Evolutionary conservation across 1,284 basidiomycete species (phyloP).

Genomic region (Puccinia polysora): DNA sequence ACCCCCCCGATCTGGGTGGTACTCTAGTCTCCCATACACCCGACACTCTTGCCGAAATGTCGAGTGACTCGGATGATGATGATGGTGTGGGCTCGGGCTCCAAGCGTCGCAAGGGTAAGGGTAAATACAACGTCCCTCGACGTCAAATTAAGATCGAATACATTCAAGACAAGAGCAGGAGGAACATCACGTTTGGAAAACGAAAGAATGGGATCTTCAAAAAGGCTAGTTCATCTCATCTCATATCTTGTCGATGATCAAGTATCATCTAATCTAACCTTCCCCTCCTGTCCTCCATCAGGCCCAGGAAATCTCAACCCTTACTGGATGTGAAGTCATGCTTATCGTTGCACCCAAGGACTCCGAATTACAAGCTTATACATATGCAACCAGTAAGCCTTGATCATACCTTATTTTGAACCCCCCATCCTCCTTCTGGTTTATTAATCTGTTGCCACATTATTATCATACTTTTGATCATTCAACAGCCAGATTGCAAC

Average conservation of each 20-base stretch:
- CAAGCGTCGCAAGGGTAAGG: slow-evolving; percentile 36
- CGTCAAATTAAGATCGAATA: slow-evolving; percentile 43
- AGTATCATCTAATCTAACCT: neutral
- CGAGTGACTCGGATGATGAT: slow-evolving; percentile 40
- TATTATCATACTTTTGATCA: neutral
- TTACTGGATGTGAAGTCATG: slow-evolving; percentile 43
- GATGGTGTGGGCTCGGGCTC: slow-evolving; percentile 16
- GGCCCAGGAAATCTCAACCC: slow-evolving; percentile 29
- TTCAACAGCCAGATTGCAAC: slow-evolving; percentile 19
- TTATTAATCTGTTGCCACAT: neutral
- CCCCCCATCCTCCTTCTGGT: neutral
- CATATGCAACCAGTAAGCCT: slow-evolving; percentile 36
- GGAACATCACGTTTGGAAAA: slow-evolving; percentile 43
- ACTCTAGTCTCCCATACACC: slow-evolving; percentile 27
- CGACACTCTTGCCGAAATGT: slow-evolving; percentile 26
- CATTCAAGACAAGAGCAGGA: slow-evolving; percentile 42
- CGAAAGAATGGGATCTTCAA: slow-evolving; percentile 42
- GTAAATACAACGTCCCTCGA: slow-evolving; percentile 20
- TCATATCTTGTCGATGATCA: neutral
- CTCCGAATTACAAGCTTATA: slow-evolving; percentile 25
- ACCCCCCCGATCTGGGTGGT: slow-evolving; percentile 32
- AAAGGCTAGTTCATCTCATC: slow-evolving; percentile 3
- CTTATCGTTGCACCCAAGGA: slow-evolving; percentile 37
- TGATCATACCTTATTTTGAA: no score
- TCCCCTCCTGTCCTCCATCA: neutral